Evolutionary conservation across 768 basidiomycete genomes (phyloP).

Genomic region (Tephrocybe rancida): DNA sequence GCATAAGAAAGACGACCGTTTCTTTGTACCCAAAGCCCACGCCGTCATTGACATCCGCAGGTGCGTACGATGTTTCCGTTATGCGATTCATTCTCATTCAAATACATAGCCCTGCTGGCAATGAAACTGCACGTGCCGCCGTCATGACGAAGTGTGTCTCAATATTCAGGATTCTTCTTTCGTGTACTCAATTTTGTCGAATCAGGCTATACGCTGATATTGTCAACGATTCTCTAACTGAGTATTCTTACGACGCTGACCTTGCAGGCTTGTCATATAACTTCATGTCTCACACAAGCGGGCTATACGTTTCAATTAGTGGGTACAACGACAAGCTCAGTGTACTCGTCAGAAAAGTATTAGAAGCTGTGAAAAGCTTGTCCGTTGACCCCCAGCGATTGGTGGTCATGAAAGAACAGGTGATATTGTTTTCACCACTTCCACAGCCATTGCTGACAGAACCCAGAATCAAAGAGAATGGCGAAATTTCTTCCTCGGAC

Average conservation of each 20-base stretch:
- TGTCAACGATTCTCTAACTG: conserved; percentile 85
- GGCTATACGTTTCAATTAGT: conserved; percentile 64
- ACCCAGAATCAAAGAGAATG: conserved; percentile 72
- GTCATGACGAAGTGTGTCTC: conserved; percentile 68
- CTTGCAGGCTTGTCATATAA: conserved; percentile 85
- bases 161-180: not conserved
- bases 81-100: not conserved
- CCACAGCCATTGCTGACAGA: conserved; percentile 3
- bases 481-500: conserved; percentile 86
- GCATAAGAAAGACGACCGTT: conserved; percentile 97
- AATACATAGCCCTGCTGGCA: conserved; percentile 53
- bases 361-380: conserved; percentile 68
- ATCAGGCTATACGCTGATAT: conserved; percentile 79
- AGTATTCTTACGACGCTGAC: conserved; percentile 91
- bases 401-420: conserved; percentile 83
- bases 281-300: conserved; percentile 62
- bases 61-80: conserved; percentile 36
- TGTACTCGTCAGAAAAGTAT: conserved; percentile 69
- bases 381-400: conserved; percentile 73
- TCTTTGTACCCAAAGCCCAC: conserved; percentile 92
- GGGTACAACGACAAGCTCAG: conserved; percentile 95
- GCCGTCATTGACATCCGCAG: conserved; percentile 76
- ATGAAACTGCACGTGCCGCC: conserved; percentile 64
- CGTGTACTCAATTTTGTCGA: not conserved
- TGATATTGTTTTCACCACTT: not conserved